Conservation (phyloP, 352 stramenopile genomes). For the Blastocystis sp. region DNA sequence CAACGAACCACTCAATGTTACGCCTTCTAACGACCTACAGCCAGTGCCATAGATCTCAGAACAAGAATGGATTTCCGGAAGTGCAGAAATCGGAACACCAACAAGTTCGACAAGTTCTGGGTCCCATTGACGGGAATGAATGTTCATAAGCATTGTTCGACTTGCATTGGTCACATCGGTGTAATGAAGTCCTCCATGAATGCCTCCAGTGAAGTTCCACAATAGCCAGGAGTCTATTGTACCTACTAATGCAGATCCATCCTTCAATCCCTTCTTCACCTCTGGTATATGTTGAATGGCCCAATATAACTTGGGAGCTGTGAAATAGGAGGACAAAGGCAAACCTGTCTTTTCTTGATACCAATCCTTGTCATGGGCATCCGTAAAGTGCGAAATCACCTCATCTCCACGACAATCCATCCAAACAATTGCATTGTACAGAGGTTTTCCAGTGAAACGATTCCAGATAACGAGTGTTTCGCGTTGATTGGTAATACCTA, state of each 20-base stretch:
- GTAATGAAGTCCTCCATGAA: slow-evolving; percentile 76
- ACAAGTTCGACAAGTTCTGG: slow-evolving; percentile 71
- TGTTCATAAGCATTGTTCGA: slow-evolving; percentile 77
- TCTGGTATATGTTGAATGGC: slow-evolving; percentile 85
- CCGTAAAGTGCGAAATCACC: slow-evolving; percentile 73
- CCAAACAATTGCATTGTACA: slow-evolving; percentile 97
- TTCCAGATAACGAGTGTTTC: slow-evolving; percentile 95
- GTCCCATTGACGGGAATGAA: slow-evolving; percentile 67
- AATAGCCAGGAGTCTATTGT: slow-evolving; percentile 96
- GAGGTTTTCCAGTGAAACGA: slow-evolving; percentile 83
- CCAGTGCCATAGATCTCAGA: slow-evolving; percentile 77
- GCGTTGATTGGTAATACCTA: slow-evolving; percentile 97
- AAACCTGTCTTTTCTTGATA: slow-evolving; percentile 78
- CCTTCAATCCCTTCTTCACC: slow-evolving; percentile 77
- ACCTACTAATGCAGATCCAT: slow-evolving; percentile 82
- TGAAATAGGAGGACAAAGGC: slow-evolving; percentile 92
- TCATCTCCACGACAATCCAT: slow-evolving; percentile 86
- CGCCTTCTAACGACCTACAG: slow-evolving; percentile 72
- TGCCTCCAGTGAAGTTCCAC: slow-evolving; percentile 81
- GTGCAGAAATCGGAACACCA: slow-evolving; percentile 75
- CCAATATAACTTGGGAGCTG: slow-evolving; percentile 91
- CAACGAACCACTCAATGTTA: slow-evolving; percentile 79
- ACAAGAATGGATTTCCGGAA: slow-evolving; percentile 84
- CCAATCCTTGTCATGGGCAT: slow-evolving; percentile 62
- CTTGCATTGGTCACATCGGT: slow-evolving; percentile 96